Evolutionary conservation across 257 asterid genomes (phyloP), one percentile per base, ranked within the genome.

Genomic region (Agastache rugosa): DNA sequence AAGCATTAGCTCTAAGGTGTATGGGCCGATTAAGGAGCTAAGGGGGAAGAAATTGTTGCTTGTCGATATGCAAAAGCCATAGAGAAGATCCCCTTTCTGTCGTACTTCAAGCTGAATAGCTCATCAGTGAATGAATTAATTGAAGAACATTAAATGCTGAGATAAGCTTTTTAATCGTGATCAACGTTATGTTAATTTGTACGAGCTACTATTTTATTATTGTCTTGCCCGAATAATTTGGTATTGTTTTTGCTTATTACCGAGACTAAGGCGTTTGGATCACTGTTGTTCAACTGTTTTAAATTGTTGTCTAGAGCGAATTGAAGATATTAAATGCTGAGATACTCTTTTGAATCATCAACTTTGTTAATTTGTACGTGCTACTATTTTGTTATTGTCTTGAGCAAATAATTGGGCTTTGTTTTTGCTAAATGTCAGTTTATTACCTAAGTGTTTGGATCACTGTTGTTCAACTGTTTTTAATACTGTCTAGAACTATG

Each of bases 21-120:
- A 63, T 1, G 78, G 78, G 2, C 78, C 69, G 51, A 68, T 82
- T 22, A 69, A 82, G 63, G 86, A 82, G 61, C 19, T 1, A 47
- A 16, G 3, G 71, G 41, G 14, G 54, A 62, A 34, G 77, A 62
- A 8, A 19, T 61, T 4, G 34, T 47, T 47, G 25, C 15, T 0
- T 17, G 6, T 47, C 61, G 62, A 8, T 62, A 60, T 29, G 44
- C 70, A 7, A 29, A 48, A 19, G 63, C 41, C 25, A 42, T 48
- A 0, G 55, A 17, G 11, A 58, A 56, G 19, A 47, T 16, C 6
- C 71, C 77, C 1, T 20, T 73, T 5, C 41, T 73, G 1, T 31
- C 62, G 4, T 27, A 44, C 17, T 71, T 71, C 45, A 15, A 42
- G 25, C 59, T 71, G 7, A 5, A 31, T 31, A 2, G n/a, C n/a